Evolutionary conservation across 2,329 filamentous ascomycete genomes (phyloP).

Genomic region (Bipolaris sorokiniana): DNA sequence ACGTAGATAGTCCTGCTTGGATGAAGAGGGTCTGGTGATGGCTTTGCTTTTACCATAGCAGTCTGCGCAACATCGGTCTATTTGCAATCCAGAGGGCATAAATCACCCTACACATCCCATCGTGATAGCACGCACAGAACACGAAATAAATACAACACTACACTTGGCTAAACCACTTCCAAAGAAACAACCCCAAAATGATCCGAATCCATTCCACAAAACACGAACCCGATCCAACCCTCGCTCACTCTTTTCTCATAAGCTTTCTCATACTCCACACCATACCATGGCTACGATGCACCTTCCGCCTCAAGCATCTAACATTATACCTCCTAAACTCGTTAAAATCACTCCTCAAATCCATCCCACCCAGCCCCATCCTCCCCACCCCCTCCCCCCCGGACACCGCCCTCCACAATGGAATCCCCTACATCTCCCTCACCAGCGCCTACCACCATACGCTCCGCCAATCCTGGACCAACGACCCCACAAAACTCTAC

Average conservation of each 20-base stretch:
- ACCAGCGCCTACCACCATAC: conserved; percentile 4
- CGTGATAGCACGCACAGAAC: neutral
- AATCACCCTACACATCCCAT: neutral
- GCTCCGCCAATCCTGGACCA: conserved; percentile 10
- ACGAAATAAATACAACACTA: neutral
- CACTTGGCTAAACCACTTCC: neutral
- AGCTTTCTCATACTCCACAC: neutral
- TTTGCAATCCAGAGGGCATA: neutral
- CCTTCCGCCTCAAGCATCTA: neutral
- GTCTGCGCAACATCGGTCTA: neutral
- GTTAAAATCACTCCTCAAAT: neutral
- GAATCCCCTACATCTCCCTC: conserved; percentile 13
- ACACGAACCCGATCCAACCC: neutral
- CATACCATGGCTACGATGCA: neutral
- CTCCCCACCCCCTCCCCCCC: neutral
- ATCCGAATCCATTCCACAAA: neutral
- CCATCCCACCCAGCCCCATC: neutral
- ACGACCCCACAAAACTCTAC: conserved; percentile 12
- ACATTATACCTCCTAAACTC: neutral
- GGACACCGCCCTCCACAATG: neutral
- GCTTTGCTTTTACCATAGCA: neutral
- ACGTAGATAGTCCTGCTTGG: neutral
- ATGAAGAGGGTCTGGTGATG: neutral
- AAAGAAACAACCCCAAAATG: neutral
- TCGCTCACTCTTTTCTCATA: neutral